Base-by-base conservation (phyloP, 306 rosid species). In the Cotoneaster glaucophyllus region DNA sequence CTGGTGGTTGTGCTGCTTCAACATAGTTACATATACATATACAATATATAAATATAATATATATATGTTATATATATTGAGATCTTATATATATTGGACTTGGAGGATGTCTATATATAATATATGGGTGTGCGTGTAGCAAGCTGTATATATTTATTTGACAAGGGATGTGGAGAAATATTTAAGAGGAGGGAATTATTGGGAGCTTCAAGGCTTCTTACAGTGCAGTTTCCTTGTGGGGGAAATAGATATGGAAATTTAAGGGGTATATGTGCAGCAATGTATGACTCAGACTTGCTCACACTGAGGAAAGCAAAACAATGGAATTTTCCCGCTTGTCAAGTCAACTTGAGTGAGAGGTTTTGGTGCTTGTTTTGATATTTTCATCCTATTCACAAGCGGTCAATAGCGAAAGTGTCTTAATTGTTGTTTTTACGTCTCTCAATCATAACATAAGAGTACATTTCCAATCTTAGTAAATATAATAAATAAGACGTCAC, bases 181-280 rank as follows among this genome's bases (percentile, higher is more conserved):
- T 65, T 32, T 14, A 66, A 50, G 45, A 39, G 74, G 39, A 39
- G 56, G 48, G 45, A 48, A 45, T 70, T 65, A 62, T 43, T 22
- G 73, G 80, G 80, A 39, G 15, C 43, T 67, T 80, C 70, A 57
- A 24, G 26, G 69, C 29, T 71, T 31, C 19, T 63, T 65, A 59
- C 71, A 24, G 31, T 54, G 84, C 63, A 85, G 67, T 64, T 85
- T 73, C 88, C 69, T 39, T 56, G 75, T 34, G 83, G 83, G 18
- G 45, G 18, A 28, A 58, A 22, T 9, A 17, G 53, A 34, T 24
- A 44, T 61, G 61, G 77, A 28, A 41, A 44, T 74, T 62, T 5
- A 61, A 14, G 21, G 56, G 37, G 29, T 26, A 43, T 11, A 5
- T 13, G 13, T 34, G 77, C 77, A 73, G 77, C 77, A 15, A 5